These are phyloP conservation scores for Triticum aestivum DNA, from an alignment of 176 grass and related monocot genomes.

Conservation along the genomic window DNA sequence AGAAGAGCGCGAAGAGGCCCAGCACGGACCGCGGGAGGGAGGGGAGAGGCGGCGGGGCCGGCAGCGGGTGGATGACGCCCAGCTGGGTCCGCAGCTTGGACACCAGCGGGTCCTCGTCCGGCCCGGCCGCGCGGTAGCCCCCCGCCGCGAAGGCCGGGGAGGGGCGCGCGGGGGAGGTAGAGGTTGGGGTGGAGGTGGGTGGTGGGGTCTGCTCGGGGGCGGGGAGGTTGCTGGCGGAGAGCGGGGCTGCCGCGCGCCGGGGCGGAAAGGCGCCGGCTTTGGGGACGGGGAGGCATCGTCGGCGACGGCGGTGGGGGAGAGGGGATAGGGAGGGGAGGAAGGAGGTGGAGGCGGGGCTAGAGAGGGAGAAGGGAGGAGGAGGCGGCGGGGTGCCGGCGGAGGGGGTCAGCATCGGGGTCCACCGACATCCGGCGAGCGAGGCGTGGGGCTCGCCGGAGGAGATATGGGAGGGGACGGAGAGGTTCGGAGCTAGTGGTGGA, in stretches of 20 bases:
- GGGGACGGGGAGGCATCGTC: neutral
- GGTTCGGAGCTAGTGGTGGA: neutral
- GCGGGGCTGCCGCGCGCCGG: too few relatives aligned
- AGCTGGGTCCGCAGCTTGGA: conserved; percentile 91
- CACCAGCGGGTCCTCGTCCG: conserved; percentile 72
- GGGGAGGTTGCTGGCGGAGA: neutral
- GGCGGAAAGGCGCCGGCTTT: too few relatives aligned
- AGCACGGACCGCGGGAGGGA: conserved; percentile 51
- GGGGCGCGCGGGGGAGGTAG: neutral
- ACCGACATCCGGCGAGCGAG: conserved; percentile 45
- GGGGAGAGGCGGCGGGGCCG: conserved; percentile 55
- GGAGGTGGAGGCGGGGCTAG: neutral
- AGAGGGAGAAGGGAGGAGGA: neutral
- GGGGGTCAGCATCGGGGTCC: conserved; percentile 48
- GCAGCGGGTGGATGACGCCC: conserved; percentile 89
- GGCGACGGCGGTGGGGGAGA: neutral
- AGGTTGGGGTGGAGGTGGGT: neutral
- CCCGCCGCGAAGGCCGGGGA: conserved; percentile 22
- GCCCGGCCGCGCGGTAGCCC: conserved; percentile 14
- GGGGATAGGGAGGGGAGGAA: neutral
- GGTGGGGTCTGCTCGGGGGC: neutral
- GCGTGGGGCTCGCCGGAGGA: conserved; percentile 9
- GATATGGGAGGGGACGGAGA: neutral
- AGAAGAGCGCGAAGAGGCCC: conserved; percentile 90
- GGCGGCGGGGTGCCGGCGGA: conserved; percentile 37